phyloP scores from a whole-genome alignment of 2,329 filamentous ascomycete genomes.

The Pseudogymnoascus sp. region DNA sequence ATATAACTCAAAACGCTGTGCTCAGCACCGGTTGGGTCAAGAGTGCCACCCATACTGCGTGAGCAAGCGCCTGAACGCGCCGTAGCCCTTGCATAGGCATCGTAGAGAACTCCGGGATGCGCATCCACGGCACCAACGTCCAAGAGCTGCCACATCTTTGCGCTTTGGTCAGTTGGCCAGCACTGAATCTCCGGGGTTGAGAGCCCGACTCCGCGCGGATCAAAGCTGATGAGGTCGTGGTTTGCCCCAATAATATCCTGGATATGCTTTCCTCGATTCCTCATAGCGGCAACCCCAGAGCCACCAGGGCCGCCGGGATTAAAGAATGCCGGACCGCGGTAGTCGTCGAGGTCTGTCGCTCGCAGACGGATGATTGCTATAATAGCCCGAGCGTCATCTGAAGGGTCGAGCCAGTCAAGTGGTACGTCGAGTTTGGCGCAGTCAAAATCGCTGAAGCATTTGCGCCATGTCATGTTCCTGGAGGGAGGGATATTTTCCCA shows the following conservation, averaged over 20 bases:
- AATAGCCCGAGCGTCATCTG: constrained; percentile 13
- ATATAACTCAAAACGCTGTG: constrained; percentile 25
- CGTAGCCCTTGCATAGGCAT: constrained; percentile 36
- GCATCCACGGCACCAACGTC: constrained; percentile 40
- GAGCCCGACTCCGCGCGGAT: constrained; percentile 42
- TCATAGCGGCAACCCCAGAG: constrained; percentile 30
- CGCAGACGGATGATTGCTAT: constrained; percentile 19
- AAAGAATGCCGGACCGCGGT: constrained; percentile 31
- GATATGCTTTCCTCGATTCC: constrained; percentile 24
- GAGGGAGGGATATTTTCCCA: background rate
- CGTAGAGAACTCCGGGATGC: constrained; percentile 38
- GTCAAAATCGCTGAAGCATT: background rate
- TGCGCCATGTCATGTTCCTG: background rate
- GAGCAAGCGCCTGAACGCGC: constrained; percentile 38
- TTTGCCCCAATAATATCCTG: constrained; percentile 33
- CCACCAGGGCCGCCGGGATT: constrained; percentile 43
- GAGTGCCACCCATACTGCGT: constrained; percentile 14
- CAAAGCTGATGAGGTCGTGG: constrained; percentile 40
- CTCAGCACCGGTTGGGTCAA: constrained; percentile 20
- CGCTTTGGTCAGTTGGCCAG: constrained; percentile 37
- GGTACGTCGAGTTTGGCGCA: constrained; percentile 11
- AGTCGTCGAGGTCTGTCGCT: constrained; percentile 17
- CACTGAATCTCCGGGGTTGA: constrained; percentile 45
- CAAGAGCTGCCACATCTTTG: constrained; percentile 37
- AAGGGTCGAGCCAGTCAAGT: constrained; percentile 21